Base-by-base conservation (phyloP, 1,284 basidiomycete genomes). In the Schizopora paradoxa region DNA sequence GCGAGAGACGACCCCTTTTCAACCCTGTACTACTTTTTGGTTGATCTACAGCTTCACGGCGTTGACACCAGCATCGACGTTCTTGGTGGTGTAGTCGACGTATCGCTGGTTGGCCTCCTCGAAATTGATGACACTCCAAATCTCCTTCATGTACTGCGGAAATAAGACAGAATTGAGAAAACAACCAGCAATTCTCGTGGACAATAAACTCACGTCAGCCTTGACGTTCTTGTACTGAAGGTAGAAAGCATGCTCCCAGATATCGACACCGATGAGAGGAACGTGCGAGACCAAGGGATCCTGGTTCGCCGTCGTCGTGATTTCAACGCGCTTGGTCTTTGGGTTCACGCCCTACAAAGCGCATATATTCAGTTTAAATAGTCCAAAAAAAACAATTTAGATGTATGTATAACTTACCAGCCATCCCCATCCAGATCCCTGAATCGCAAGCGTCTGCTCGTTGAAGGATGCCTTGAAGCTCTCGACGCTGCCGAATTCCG, bases 351-450 rank as follows among this genome's bases (percentile, higher is more conserved):
- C 86, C 84, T 87, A 52, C 13, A 11, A 23, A 21, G 28, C 45
- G 40, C 35, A 43, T 39, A 18, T 14, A 18, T 7, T 27, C 14
- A 44, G n/a, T 22, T 39, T 22, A 34, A 34, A n/a, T 29, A 28
- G 18, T 18, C 10, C 10, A 27, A 31, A 31, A 6, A 27, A 43
- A 46, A 14, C 10, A 33, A 46, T 21, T 23, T 21, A 10, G 40
- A 28, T 31, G 41, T 47, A 27, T 35, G 37, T 32, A 37, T 19
- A 10, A 75, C 81, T 57, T 57, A 86, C 86, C 60, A 94, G 76
- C 91, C 92, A 95, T 51, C 86, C 89, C 92, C 91, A 95, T 49
- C 91, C 91, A 44, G 87, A 91, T 37, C 91, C 92, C 66, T 93
- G 92, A 56, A 95, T 90, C 39, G 69, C 85, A 43, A 80, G 77